Evolutionary conservation across 2,329 filamentous ascomycete species (phyloP).

Genomic region (Pseudocercospora cruenta): DNA sequence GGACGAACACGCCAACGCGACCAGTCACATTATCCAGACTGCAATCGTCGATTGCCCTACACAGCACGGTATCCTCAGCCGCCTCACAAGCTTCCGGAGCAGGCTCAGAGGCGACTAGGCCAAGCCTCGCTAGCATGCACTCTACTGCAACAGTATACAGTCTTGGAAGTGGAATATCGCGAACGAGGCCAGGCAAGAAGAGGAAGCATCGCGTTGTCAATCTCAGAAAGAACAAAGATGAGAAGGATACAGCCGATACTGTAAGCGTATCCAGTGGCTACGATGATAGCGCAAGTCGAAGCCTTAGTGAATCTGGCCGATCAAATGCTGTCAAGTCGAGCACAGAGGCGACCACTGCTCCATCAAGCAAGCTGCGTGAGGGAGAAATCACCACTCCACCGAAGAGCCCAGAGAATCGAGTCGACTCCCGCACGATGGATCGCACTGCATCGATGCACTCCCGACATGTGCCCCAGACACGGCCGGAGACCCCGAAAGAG

Average conservation of each 20-base stretch:
- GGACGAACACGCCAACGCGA: constrained; percentile 46
- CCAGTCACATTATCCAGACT: constrained; percentile 51
- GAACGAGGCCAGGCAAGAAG: constrained; percentile 68
- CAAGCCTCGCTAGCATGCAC: constrained; percentile 65
- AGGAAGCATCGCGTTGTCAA: constrained; percentile 86
- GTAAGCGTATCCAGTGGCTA: constrained; percentile 47
- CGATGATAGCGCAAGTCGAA: constrained; percentile 39
- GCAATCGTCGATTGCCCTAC: constrained; percentile 61
- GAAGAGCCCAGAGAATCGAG: constrained; percentile 46
- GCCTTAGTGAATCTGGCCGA: constrained; percentile 33
- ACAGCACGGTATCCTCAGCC: constrained; percentile 45
- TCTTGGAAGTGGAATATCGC: constrained; percentile 63
- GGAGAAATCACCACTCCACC: constrained; percentile 53
- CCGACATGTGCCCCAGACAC: constrained; percentile 11
- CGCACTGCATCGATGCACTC: neutral
- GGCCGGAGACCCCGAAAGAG: constrained; percentile 24
- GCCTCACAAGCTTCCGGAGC: constrained; percentile 68
- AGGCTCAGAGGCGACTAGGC: constrained; percentile 68
- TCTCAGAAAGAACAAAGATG: constrained; percentile 62
- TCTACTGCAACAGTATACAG: constrained; percentile 56
- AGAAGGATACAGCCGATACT: constrained; percentile 54
- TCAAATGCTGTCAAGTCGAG: constrained; percentile 57
- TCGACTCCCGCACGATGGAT: constrained; percentile 36
- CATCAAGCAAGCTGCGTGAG: constrained; percentile 33
- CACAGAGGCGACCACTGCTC: constrained; percentile 56